Evolutionary conservation across 495 filamentous ascomycete species (phyloP).

Genomic region (Echria macrotheca): DNA sequence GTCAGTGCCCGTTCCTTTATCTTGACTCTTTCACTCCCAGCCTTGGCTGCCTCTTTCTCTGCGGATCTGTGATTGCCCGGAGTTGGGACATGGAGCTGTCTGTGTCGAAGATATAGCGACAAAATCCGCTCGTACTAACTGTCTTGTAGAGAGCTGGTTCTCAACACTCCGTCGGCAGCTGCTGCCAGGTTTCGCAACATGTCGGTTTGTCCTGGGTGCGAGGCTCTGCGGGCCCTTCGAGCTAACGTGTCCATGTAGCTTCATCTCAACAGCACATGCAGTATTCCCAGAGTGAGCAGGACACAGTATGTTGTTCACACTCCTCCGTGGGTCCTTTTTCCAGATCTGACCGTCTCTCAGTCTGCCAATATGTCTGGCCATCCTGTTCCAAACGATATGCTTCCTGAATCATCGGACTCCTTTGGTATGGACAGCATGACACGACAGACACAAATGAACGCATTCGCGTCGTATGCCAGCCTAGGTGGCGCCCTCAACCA

Average conservation of each 20-base stretch:
- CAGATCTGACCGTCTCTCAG: constrained; percentile 7
- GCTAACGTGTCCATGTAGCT: not conserved
- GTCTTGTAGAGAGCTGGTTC: not conserved
- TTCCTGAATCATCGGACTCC: constrained; percentile 13
- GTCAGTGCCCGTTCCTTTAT: too few relatives aligned
- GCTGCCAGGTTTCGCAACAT: not conserved
- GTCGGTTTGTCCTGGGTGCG: constrained; percentile 1
- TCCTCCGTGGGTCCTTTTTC: not conserved
- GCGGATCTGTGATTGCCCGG: too few relatives aligned
- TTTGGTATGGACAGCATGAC: constrained; percentile 2
- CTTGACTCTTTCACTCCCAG: too few relatives aligned
- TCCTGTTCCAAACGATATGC: not conserved
- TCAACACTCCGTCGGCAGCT: too few relatives aligned
- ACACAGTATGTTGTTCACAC: constrained; percentile 6
- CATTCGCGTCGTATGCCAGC: constrained; percentile 4
- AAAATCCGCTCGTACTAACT: not conserved
- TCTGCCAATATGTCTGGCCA: constrained; percentile 6
- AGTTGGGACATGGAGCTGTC: too few relatives aligned
- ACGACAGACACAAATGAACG: not conserved
- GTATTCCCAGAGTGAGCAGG: constrained; percentile 9
- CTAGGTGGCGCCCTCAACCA: too few relatives aligned
- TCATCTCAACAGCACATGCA: constrained; percentile 3
- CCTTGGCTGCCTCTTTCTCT: too few relatives aligned
- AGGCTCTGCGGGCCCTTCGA: not conserved
- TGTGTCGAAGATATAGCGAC: too few relatives aligned